Conservation (phyloP, 352 stramenopile species). For the Phytophthora nicotianae region DNA sequence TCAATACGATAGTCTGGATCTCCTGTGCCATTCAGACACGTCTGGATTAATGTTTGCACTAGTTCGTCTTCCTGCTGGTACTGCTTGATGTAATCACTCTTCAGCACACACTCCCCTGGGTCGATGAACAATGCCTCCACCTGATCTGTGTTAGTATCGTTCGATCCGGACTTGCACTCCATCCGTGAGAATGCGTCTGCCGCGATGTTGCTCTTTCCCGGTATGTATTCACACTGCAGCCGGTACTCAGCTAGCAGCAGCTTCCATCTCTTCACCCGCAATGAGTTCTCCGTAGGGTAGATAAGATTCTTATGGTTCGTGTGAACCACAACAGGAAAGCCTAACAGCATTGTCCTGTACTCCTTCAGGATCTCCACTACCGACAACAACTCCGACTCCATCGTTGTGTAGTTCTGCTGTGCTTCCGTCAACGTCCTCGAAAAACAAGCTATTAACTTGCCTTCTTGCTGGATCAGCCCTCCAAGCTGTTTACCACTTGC, state of each 20-base stretch:
- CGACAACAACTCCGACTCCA: background rate
- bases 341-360: background rate
- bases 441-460: too few species aligned
- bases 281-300: background rate
- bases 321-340: background rate
- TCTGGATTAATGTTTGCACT: too few species aligned
- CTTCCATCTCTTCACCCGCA: background rate
- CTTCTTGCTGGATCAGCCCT: background rate
- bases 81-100: background rate
- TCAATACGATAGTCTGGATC: background rate
- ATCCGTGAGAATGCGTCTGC: background rate
- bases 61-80: background rate
- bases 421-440: too few species aligned
- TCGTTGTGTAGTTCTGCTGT: too few species aligned
- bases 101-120: background rate
- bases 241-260: background rate
- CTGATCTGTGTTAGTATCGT: background rate
- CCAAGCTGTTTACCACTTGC: background rate
- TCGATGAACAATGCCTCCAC: background rate
- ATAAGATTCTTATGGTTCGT: conserved; percentile 8
- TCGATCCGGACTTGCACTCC: background rate
- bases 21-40: background rate
- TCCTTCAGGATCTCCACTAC: background rate
- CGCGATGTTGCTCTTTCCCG: background rate
- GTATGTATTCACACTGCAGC: background rate